Evolutionary conservation across 148 eudicot species (phyloP), one percentile per base, ranked within the genome.

Genomic region (Drosera capensis): DNA sequence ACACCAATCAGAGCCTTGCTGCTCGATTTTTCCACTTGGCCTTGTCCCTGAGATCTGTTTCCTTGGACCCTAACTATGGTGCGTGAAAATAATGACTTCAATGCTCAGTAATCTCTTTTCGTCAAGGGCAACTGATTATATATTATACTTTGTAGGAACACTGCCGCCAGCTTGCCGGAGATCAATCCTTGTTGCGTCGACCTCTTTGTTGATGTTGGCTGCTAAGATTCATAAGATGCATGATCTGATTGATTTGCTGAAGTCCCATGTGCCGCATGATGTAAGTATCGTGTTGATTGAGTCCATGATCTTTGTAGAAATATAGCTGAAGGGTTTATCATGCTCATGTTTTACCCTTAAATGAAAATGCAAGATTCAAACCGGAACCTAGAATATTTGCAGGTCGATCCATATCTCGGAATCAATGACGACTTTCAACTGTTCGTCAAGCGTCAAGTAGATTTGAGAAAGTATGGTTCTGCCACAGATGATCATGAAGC

Each of bases 11-110:
- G 46, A 71, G 57, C 52, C 60, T 75, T 12, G 71, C 75, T 19
- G 69, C 71, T 46, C 75, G 85, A 47, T 59, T 81, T 66, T 90
- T 80, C 68, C 99, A 90, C 74, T 77, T 90, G 43, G 78, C 94
- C 35, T 42, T 90, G 31, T 71, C 99, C 4, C 63, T 90, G 15
- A 65, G 83, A 70, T 80, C 66, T 68, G 55, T 73, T 14, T 54
- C 93, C 23, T 44, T 84, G 56, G 77, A 68, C 48, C 53, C 84
- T 26, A 65, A 43, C 57, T 54, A 59, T 31, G 86, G 97, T 87
- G 70, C 20, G 16, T 46, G 5, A 36, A 46, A 40, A 12, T 25
- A 40, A 43, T 5, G 48, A 40, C 36, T 25, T 41, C 31, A 28
- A 28, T 28, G 31, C 31, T 5, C 11, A 28, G 31, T 28, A 28